Conservation (phyloP, 2,329 filamentous ascomycete species). For the Verticillium albo-atrum region DNA sequence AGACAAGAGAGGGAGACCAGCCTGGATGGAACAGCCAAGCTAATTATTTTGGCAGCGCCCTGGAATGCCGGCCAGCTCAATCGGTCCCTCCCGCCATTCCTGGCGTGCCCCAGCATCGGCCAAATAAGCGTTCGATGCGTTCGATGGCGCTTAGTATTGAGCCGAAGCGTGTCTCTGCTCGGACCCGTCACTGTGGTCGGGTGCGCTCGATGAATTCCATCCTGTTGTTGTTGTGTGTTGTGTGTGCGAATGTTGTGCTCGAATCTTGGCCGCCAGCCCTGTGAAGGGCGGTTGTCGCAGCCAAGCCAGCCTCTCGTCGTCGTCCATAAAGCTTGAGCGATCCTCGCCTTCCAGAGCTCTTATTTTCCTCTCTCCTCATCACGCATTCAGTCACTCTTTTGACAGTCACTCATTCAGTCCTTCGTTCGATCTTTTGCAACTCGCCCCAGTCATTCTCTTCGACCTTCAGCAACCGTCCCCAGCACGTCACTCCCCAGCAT, state of each 20-base stretch:
- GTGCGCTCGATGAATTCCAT: neutral
- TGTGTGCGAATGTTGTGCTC: no score
- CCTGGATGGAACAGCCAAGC: neutral
- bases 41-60: neutral
- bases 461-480: slow-evolving; percentile 1
- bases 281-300: neutral
- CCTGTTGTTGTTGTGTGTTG: neutral
- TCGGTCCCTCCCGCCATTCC: neutral
- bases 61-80: neutral
- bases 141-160: neutral
- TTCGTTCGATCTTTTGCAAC: neutral
- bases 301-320: neutral
- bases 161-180: neutral
- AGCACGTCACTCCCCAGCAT: slow-evolving; percentile 4
- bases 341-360: neutral
- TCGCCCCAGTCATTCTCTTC: neutral
- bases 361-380: slow-evolving; percentile 5
- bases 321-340: slow-evolving; percentile 1
- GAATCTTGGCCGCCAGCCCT: neutral
- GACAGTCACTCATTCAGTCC: slow-evolving; percentile 4
- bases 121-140: neutral
- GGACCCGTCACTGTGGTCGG: neutral
- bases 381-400: slow-evolving; percentile 4
- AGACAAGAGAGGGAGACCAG: neutral
- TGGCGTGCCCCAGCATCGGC: neutral